These are phyloP conservation scores for Lactuca saligna DNA, from an alignment of 129 eudicot species.

Conservation along the genomic window DNA sequence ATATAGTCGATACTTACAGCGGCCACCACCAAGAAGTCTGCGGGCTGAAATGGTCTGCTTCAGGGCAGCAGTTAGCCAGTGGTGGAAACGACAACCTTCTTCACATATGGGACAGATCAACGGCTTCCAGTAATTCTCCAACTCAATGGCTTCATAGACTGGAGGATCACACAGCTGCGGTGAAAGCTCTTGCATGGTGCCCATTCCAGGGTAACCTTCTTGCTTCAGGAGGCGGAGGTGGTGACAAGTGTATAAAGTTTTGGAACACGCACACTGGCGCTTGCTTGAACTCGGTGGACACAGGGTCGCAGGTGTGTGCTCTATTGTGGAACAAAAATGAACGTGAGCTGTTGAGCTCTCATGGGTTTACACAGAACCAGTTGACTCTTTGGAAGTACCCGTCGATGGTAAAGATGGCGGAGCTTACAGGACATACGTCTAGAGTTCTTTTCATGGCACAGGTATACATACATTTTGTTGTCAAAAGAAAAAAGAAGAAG, in stretches of 20 bases:
- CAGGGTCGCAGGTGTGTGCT: slow-evolving; percentile 88
- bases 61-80: slow-evolving; percentile 86
- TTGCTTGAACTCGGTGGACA: slow-evolving; percentile 84
- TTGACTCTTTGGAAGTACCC: slow-evolving; percentile 94
- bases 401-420: slow-evolving; percentile 89
- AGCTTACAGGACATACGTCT: slow-evolving; percentile 90
- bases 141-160: slow-evolving; percentile 85
- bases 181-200: slow-evolving; percentile 97
- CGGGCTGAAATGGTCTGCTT: slow-evolving; percentile 92
- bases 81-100: slow-evolving; percentile 97
- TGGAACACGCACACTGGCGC: slow-evolving; percentile 97
- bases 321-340: slow-evolving; percentile 87
- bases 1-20: slow-evolving; percentile 60
- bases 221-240: slow-evolving; percentile 94
- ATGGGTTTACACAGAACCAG: slow-evolving; percentile 91
- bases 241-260: slow-evolving; percentile 77
- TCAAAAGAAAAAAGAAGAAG: not conserved
- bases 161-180: slow-evolving; percentile 92
- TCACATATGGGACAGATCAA: slow-evolving; percentile 85
- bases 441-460: slow-evolving; percentile 87
- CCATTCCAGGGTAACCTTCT: slow-evolving; percentile 80
- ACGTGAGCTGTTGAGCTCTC: slow-evolving; percentile 84
- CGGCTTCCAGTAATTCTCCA: slow-evolving; percentile 56
- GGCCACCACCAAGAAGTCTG: slow-evolving; percentile 94
- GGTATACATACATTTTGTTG: slow-evolving; percentile 28